Conservation (phyloP, 1,139 yeast species). For the Zygoascus hellenicus region DNA sequence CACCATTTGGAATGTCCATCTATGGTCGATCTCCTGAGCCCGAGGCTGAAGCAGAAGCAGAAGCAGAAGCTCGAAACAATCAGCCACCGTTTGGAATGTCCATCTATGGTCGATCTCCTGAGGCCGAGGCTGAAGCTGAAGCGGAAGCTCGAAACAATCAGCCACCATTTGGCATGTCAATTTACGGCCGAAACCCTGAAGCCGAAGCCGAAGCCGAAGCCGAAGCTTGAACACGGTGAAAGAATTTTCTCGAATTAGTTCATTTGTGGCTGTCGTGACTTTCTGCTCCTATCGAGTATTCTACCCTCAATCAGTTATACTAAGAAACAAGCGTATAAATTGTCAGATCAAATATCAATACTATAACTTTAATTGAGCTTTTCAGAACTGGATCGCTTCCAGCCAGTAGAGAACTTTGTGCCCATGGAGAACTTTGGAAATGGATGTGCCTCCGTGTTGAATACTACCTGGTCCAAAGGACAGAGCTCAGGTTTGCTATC, state of each 20-base stretch:
- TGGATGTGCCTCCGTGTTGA: conserved; percentile 93
- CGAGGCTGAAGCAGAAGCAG: no score
- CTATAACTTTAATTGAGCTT: background rate
- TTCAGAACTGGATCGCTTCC: conserved; percentile 36
- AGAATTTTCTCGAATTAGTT: no score
- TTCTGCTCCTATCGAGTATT: no score
- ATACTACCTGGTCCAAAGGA: conserved; percentile 64
- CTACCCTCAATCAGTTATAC: no score
- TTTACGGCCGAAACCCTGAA: conserved; percentile 15
- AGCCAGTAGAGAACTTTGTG: conserved; percentile 57
- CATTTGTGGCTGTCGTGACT: no score
- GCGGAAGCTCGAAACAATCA: conserved; percentile 5
- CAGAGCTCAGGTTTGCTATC: conserved; percentile 51
- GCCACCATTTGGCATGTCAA: conserved; percentile 16
- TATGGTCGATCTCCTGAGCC: no score
- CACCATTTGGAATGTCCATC: conserved; percentile 14
- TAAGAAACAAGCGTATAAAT: background rate
- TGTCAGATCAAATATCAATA: background rate
- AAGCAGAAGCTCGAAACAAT: conserved; percentile 11
- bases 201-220: conserved; percentile 9
- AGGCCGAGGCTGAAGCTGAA: conserved; percentile 13
- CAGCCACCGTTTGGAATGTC: conserved; percentile 14
- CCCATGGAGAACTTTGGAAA: conserved; percentile 64
- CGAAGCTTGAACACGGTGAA: conserved; percentile 12
- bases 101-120: conserved; percentile 14